Evolutionary conservation across 805 yeast genomes (phyloP).

Genomic region (Diddensiella caesifluorescens): DNA sequence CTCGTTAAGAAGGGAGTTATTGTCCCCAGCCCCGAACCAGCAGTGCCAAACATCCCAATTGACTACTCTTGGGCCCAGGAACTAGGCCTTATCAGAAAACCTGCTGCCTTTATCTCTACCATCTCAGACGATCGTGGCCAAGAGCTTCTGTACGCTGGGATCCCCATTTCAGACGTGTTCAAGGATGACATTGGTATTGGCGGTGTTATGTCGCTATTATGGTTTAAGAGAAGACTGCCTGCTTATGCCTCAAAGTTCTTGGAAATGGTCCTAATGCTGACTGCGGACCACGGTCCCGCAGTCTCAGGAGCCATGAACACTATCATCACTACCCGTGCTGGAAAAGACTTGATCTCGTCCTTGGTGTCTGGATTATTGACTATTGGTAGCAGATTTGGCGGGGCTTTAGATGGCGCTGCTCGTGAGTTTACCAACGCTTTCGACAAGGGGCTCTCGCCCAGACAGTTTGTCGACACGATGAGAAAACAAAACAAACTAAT

Average conservation of each 20-base stretch:
- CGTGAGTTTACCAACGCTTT: constrained; percentile 40
- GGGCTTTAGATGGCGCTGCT: constrained; percentile 45
- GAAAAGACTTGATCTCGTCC: constrained; percentile 43
- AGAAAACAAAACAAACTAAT: constrained; percentile 43
- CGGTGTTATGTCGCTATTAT: constrained; percentile 43
- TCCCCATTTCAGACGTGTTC: constrained; percentile 44
- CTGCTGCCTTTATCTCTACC: constrained; percentile 44
- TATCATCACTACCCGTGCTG: constrained; percentile 44
- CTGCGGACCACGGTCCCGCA: constrained; percentile 47
- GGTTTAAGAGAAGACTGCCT: constrained; percentile 44
- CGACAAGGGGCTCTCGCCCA: constrained; percentile 42
- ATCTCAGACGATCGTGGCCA: constrained; percentile 46
- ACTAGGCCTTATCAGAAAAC: constrained; percentile 43
- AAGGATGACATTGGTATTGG: constrained; percentile 44
- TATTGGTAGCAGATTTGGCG: constrained; percentile 43
- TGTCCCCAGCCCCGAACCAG: constrained; percentile 39
- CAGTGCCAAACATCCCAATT: constrained; percentile 43
- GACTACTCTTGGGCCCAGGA: constrained; percentile 47
- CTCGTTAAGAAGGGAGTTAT: constrained; percentile 41
- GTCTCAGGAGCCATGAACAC: constrained; percentile 46
- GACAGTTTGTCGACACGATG: constrained; percentile 43
- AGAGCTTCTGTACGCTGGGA: constrained; percentile 42
- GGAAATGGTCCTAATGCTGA: constrained; percentile 46
- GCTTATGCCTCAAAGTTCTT: constrained; percentile 40
- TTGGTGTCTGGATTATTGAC: constrained; percentile 42